Base-by-base conservation (phyloP, 225 moss, liverwort and hornwort genomes). In the Lunularia cruciata region DNA sequence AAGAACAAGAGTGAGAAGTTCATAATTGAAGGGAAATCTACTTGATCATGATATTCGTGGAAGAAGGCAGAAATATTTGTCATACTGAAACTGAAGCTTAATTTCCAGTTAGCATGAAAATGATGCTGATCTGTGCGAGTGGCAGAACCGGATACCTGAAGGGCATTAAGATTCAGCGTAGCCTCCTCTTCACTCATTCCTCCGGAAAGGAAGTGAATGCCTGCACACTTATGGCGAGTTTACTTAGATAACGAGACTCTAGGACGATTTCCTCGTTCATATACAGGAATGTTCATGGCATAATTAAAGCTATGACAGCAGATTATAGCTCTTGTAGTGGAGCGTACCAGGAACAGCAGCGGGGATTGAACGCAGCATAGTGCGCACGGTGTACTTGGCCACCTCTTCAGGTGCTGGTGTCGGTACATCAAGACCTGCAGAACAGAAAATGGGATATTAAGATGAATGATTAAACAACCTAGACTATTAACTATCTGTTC, bases 181-280 rank as follows among this genome's bases (percentile, higher is more conserved):
- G 96, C 96, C 76, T 96, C 96, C 73, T 96, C 96, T 74, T 96
- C 96, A 73, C 96, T 92, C 96, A 96, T 96, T 30, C 96, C 96
- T 51, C 96, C 96, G 3, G 96, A 96, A 28, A 96, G 75, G 81
- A 96, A 96, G 75, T 96, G 96, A 68, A 96, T 96, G 23, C 96
- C 96, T 95, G 81, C 69, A 78, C 4, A 6, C 6, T 6, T 16
- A n/a, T 11, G 61, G 8, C 22, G 27, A 70, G 51, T 35, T 40
- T 40, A n/a, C n/a, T n/a, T n/a, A n/a, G n/a, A n/a, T n/a, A n/a
- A n/a, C n/a, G n/a, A n/a, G n/a, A n/a, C n/a, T n/a, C n/a, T n/a
- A n/a, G n/a, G n/a, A n/a, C n/a, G n/a, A n/a, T n/a, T n/a, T n/a
- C n/a, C n/a, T n/a, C n/a, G n/a, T n/a, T n/a, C n/a, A n/a, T n/a